Conservation (phyloP, 345 rosid genomes). For the Bruguiera sexangula region DNA sequence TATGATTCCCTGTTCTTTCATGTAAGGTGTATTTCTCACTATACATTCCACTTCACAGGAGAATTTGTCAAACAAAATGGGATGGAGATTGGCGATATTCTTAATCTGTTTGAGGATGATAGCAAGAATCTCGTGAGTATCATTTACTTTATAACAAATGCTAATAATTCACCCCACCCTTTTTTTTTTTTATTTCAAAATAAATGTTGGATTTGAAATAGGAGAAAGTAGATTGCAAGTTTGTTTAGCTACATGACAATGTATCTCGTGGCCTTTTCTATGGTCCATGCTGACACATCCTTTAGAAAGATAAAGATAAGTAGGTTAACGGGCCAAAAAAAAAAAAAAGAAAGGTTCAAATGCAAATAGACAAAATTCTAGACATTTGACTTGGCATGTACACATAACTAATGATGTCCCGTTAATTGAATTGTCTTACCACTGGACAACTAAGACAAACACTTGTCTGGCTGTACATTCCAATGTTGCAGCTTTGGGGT, state of each 20-base stretch:
- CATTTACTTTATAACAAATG: slow-evolving; percentile 11
- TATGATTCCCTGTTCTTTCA: not conserved
- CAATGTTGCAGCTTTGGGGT: not conserved
- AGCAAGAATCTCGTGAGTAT: slow-evolving; percentile 71
- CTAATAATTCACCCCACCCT: not conserved
- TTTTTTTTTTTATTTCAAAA: slow-evolving; percentile 6
- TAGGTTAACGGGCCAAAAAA: not conserved
- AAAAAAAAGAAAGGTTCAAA: not conserved
- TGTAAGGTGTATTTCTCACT: not conserved
- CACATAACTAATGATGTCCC: slow-evolving; percentile 5
- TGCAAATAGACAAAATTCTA: slow-evolving; percentile 17
- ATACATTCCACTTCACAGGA: slow-evolving; percentile 32
- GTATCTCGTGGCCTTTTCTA: slow-evolving; percentile 17
- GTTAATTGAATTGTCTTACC: not conserved
- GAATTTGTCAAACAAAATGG: slow-evolving; percentile 55
- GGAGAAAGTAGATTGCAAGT: slow-evolving; percentile 20
- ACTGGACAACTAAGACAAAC: not conserved
- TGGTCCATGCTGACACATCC: slow-evolving; percentile 9
- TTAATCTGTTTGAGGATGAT: slow-evolving; percentile 69
- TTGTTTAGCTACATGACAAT: slow-evolving; percentile 44
- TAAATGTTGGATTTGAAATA: slow-evolving; percentile 16
- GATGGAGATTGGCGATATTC: slow-evolving; percentile 52
- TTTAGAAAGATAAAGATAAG: slow-evolving; percentile 24
- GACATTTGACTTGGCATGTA: slow-evolving; percentile 7
- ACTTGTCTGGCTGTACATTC: not conserved